Evolutionary conservation across 352 stramenopile genomes (phyloP).

Genomic region (Achlya hypogyna): DNA sequence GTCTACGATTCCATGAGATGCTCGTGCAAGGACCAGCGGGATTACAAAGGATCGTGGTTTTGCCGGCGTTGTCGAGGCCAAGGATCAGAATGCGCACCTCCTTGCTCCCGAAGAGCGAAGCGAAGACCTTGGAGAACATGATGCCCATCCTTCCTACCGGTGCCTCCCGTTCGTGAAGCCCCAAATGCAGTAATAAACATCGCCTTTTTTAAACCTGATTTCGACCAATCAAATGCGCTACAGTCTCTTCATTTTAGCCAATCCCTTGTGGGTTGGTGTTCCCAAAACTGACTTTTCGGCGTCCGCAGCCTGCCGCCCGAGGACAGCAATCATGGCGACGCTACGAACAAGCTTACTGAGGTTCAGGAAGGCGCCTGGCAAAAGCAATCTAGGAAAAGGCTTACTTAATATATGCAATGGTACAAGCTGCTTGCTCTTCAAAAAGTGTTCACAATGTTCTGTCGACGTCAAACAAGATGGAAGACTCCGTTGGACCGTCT

Average conservation of each 20-base stretch:
- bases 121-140: conserved; percentile 95
- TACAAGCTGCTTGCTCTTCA: too few species aligned
- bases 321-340: too few species aligned
- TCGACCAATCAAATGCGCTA: neutral
- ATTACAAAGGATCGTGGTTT: conserved; percentile 99
- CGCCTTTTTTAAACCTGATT: neutral
- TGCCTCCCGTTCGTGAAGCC: neutral
- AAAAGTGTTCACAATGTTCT: too few species aligned
- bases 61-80: conserved; percentile 98
- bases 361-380: too few species aligned
- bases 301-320: too few species aligned
- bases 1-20: conserved; percentile 32
- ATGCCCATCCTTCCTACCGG: conserved; percentile 87
- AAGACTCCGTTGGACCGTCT: too few species aligned
- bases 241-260: neutral
- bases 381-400: too few species aligned
- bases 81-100: conserved; percentile 99
- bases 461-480: too few species aligned
- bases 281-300: neutral
- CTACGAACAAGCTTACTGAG: too few species aligned
- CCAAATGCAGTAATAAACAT: neutral
- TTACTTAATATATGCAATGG: too few species aligned
- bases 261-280: neutral
- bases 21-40: conserved; percentile 15
- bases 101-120: conserved; percentile 97